phyloP scores from a whole-genome alignment of 331 rosid species.

The Quercus lobata region DNA sequence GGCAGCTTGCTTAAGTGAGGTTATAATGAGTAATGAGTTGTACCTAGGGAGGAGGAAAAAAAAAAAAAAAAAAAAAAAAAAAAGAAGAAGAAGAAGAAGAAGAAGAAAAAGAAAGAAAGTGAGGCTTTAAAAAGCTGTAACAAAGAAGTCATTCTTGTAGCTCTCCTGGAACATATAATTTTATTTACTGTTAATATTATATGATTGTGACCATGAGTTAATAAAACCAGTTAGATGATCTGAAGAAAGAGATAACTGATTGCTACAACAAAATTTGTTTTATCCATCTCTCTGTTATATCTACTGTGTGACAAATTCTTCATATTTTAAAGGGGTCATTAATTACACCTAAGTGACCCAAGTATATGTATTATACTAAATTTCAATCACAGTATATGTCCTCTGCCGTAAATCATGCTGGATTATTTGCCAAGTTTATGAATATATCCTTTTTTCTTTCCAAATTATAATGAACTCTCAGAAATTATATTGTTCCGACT shows the following conservation, averaged over 20 bases:
- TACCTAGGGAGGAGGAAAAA: too few species aligned
- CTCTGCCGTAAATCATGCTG: neutral
- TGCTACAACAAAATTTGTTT: neutral
- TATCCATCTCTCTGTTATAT: neutral
- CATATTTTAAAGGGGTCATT: neutral
- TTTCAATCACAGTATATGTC: too few species aligned
- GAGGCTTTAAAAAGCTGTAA: too few species aligned
- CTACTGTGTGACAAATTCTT: neutral
- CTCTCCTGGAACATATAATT: neutral
- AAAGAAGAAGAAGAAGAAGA: too few species aligned
- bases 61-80: rapidly evolving
- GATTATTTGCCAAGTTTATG: neutral
- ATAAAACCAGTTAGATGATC: neutral
- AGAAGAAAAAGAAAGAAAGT: too few species aligned
- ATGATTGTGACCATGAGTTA: neutral
- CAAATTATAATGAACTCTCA: neutral
- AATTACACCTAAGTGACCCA: neutral
- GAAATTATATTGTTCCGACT: neutral
- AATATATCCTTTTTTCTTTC: neutral
- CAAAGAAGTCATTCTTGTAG: neutral
- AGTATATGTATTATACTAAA: neutral
- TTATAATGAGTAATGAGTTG: too few species aligned
- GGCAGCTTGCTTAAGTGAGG: too few species aligned
- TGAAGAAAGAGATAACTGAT: neutral
- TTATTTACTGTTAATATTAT: neutral